A percentile compares a stretch with the other conserved stretches of the same genome.
These are phyloP conservation scores for Neovahlkampfia damariscottae DNA, from an alignment of 78 protist genomes.

Conservation along the genomic window DNA sequence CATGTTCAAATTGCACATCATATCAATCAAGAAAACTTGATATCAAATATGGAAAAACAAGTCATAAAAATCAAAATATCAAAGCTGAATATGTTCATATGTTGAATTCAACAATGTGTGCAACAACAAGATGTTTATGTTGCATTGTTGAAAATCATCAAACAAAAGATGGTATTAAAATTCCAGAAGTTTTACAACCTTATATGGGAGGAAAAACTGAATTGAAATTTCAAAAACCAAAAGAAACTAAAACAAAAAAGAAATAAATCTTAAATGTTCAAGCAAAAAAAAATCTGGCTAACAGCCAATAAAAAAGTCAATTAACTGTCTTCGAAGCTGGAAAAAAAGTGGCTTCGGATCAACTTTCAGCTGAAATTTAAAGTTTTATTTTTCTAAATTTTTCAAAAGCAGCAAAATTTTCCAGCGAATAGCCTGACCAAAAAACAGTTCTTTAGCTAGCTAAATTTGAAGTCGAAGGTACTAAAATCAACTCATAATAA, in stretches of 20 bases:
- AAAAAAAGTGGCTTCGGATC: too few species aligned
- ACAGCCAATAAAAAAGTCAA: too few species aligned
- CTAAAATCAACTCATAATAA: too few species aligned
- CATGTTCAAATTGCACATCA: constrained; percentile 99
- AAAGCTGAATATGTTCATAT: constrained; percentile 93
- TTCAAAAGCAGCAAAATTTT: too few species aligned
- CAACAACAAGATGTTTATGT: constrained; percentile 94
- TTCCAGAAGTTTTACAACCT: constrained; percentile 63
- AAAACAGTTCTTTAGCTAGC: too few species aligned
- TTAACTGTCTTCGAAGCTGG: too few species aligned
- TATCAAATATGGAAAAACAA: constrained; percentile 53
- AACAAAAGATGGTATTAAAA: constrained; percentile 71
- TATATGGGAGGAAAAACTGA: constrained; percentile 13
- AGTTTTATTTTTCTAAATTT: too few species aligned
- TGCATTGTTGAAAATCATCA: constrained; percentile 96
- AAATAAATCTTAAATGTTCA: too few species aligned
- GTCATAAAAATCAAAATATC: constrained; percentile 19
- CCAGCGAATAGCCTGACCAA: too few species aligned
- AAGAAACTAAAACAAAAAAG: background rate
- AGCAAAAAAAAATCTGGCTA: too few species aligned
- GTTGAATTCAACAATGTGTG: constrained; percentile 96
- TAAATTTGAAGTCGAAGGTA: too few species aligned
- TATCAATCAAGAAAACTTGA: constrained; percentile 88
- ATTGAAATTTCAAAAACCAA: constrained; percentile 11
- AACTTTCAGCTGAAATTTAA: too few species aligned